These are phyloP conservation scores for Psidium guajava DNA, from an alignment of 345 rosid species.

Conservation along the genomic window DNA sequence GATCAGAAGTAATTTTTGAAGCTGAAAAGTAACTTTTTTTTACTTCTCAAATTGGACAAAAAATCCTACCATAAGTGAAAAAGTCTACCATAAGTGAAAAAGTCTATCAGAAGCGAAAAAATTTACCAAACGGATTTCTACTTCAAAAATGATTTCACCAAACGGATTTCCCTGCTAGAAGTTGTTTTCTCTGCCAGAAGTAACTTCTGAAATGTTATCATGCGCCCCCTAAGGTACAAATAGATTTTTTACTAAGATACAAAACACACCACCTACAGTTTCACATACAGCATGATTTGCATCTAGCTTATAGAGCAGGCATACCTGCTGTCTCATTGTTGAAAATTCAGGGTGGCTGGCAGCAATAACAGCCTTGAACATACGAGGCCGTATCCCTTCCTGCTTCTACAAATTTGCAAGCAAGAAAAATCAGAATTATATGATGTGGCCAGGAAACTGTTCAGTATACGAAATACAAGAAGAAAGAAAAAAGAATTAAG, in stretches of 20 bases:
- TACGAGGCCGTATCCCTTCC: constrained; percentile 92
- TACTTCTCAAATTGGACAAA: too few species aligned
- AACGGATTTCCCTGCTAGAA: too few species aligned
- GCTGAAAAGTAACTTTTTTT: too few species aligned
- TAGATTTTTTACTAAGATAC: background rate
- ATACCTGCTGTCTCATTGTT: constrained; percentile 94
- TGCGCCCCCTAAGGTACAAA: background rate
- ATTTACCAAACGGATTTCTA: too few species aligned
- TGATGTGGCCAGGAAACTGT: background rate
- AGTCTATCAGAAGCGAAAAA: too few species aligned
- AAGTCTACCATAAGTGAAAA: too few species aligned
- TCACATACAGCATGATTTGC: background rate
- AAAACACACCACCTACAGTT: background rate
- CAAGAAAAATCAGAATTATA: background rate
- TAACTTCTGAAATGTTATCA: too few species aligned
- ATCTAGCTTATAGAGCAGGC: background rate
- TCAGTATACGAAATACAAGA: background rate
- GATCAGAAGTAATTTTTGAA: too few species aligned
- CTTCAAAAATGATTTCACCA: too few species aligned
- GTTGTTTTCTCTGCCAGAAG: too few species aligned
- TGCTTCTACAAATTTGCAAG: constrained; percentile 45
- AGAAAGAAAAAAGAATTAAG: background rate
- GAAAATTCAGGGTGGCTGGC: constrained; percentile 95
- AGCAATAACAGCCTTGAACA: constrained; percentile 93
- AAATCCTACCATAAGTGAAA: too few species aligned